Evolutionary conservation across 1,139 yeast species (phyloP), one percentile per base, ranked within the genome.

Genomic region (Hemisphaericaspora xylanilytica): DNA sequence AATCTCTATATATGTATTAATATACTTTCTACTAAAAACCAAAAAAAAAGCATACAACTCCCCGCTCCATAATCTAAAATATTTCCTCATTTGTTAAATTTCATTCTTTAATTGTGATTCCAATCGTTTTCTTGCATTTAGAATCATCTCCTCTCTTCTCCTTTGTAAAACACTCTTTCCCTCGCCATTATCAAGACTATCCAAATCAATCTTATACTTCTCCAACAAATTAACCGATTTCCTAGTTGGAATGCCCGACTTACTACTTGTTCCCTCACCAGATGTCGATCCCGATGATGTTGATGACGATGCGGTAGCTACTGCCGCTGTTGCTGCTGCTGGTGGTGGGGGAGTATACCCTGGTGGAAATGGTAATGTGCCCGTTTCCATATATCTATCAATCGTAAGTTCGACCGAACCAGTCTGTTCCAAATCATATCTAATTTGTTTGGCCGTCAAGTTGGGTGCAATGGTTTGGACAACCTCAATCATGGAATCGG

Each of bases 391-490:
- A 45, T 71, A 82, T 38, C 81, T 70, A 41, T 88, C 87, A 15
- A 89, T 80, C 0, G 97, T 89, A 9, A 63, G 73, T 57, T 87
- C 92, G 1, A 90, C 90, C 5, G 85, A 81, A 1, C 95, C 95
- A 0, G 94, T 76, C 42, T 78, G 70, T 52, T 80, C 77, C 48
- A 78, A 64, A 52, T 80, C 87, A 44, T 70, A 65, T 43, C 77
- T 67, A 44, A 90, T 87, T 57, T 86, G 95, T n/a, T 75, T 85
- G 7, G 64, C 73, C 0, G 86, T 69, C 36, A 87, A 65, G 25
- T 71, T 70, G 1, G 97, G 97, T 0, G 89, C 96, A 45, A 90
- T 70, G 20, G 89, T 78, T 50, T 81, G 87, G 1, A 90, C 97
- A 1, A 86, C 82, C 48, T 85, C 94, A 35, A 90, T 72, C 97